Evolutionary conservation across 805 yeast genomes (phyloP).

Genomic region (Wickerhamomyces ciferrii): DNA sequence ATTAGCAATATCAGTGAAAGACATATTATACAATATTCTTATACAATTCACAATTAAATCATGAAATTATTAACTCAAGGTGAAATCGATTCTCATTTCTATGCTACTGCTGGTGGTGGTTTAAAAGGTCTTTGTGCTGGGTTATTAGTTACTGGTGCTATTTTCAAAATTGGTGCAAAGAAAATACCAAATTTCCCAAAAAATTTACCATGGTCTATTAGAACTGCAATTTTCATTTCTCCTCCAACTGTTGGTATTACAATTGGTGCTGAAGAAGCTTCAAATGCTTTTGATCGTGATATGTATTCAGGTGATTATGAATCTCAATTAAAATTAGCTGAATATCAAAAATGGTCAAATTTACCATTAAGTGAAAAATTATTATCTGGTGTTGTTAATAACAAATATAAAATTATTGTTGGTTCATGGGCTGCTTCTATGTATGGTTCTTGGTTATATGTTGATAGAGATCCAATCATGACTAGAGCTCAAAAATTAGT

Average conservation of each 20-base stretch:
- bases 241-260: constrained; percentile 64
- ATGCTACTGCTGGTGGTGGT: constrained; percentile 56
- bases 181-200: constrained; percentile 38
- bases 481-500: constrained; percentile 75
- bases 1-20: too few relatives aligned
- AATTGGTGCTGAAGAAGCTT: constrained; percentile 67
- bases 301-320: constrained; percentile 45
- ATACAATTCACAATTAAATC: constrained; percentile 7
- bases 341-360: constrained; percentile 44
- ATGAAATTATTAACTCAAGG: constrained; percentile 69
- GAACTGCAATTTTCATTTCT: constrained; percentile 59
- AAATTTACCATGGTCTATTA: constrained; percentile 47
- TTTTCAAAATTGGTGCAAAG: constrained; percentile 45
- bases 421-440: constrained; percentile 78
- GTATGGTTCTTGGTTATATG: constrained; percentile 73
- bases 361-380: constrained; percentile 44
- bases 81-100: constrained; percentile 61
- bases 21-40: too few relatives aligned
- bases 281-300: constrained; percentile 57
- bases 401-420: constrained; percentile 64
- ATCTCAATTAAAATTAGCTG: constrained; percentile 36
- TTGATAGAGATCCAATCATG: constrained; percentile 71
- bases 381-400: constrained; percentile 41
- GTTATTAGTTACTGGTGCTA: constrained; percentile 44
- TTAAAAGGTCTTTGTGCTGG: constrained; percentile 57